Percentiles rank a stretch among this genome's conserved stretches.
Evolutionary conservation across 2,329 filamentous ascomycete genomes (phyloP).

Genomic region (Emergomyces orientalis): DNA sequence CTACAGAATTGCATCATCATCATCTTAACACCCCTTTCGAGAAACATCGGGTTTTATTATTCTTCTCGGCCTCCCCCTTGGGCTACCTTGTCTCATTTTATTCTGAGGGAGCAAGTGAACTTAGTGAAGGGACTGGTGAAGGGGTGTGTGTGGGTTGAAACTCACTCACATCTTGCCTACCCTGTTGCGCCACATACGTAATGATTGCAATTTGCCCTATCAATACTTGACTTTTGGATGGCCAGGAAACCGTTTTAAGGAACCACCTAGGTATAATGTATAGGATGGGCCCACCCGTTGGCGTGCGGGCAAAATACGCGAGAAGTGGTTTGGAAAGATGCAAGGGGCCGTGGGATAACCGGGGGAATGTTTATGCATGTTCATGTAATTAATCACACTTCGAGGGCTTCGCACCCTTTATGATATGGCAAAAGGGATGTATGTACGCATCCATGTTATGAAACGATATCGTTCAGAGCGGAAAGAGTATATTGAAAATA

Average conservation of each 20-base stretch:
- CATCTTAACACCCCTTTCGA: background rate
- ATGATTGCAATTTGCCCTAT: background rate
- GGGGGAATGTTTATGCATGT: background rate
- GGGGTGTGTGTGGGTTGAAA: background rate
- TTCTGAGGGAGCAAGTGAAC: background rate
- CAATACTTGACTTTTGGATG: too few relatives aligned
- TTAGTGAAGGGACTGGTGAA: too few relatives aligned
- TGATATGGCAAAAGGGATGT: too few relatives aligned
- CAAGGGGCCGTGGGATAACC: background rate
- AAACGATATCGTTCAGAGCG: too few relatives aligned
- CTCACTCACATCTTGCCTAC: background rate
- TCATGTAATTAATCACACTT: background rate
- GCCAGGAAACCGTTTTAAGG: too few relatives aligned
- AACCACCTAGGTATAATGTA: too few relatives aligned
- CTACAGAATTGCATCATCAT: background rate
- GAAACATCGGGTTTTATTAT: background rate
- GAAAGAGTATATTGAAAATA: too few relatives aligned
- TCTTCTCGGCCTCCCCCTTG: background rate
- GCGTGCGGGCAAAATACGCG: background rate
- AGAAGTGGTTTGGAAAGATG: background rate
- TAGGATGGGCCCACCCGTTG: background rate
- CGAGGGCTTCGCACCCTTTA: too few relatives aligned
- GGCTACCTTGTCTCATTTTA: background rate
- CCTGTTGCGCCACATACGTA: background rate
- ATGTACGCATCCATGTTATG: too few relatives aligned